These are phyloP conservation scores for Enteropsectra breve DNA, from an alignment of 371 early-diverging fungal genomes.

Conservation along the genomic window DNA sequence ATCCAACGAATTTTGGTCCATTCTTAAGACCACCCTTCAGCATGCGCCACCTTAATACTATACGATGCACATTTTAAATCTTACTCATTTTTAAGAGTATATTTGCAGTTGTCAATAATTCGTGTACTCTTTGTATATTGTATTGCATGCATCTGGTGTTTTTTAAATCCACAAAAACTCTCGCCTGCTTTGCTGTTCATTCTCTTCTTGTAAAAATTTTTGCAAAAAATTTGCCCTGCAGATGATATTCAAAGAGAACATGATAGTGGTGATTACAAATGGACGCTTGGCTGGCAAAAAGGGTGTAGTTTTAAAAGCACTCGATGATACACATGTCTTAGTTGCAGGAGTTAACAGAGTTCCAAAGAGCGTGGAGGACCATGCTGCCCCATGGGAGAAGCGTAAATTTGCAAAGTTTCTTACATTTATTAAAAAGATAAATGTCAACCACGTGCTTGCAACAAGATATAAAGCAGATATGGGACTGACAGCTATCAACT, in stretches of 20 bases:
- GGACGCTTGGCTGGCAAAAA: constrained; percentile 58
- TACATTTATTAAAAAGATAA: constrained; percentile 55
- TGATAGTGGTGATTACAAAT: constrained; percentile 40
- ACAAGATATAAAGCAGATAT: constrained; percentile 57
- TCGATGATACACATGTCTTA: constrained; percentile 36
- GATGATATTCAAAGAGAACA: constrained; percentile 48
- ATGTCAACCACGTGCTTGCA: constrained; percentile 54
- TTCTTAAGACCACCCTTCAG: too few species aligned
- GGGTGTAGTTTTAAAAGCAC: constrained; percentile 49
- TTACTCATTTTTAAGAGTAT: too few species aligned
- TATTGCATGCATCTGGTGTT: too few species aligned
- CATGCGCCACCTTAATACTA: too few species aligned
- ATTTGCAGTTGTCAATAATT: too few species aligned
- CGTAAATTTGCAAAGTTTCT: constrained; percentile 42
- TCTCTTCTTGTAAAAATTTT: constrained; percentile 11
- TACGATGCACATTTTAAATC: too few species aligned
- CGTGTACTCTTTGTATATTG: too few species aligned
- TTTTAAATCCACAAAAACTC: too few species aligned
- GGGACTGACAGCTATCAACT: constrained; percentile 30
- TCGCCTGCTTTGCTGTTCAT: too few species aligned
- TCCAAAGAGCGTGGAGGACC: constrained; percentile 47
- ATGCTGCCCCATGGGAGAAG: constrained; percentile 50
- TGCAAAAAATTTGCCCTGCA: constrained; percentile 15
- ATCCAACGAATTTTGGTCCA: too few species aligned
- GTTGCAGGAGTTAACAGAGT: constrained; percentile 52